Evolutionary conservation across 2,329 filamentous ascomycete genomes (phyloP).

Genomic region (Fusarium globosum): DNA sequence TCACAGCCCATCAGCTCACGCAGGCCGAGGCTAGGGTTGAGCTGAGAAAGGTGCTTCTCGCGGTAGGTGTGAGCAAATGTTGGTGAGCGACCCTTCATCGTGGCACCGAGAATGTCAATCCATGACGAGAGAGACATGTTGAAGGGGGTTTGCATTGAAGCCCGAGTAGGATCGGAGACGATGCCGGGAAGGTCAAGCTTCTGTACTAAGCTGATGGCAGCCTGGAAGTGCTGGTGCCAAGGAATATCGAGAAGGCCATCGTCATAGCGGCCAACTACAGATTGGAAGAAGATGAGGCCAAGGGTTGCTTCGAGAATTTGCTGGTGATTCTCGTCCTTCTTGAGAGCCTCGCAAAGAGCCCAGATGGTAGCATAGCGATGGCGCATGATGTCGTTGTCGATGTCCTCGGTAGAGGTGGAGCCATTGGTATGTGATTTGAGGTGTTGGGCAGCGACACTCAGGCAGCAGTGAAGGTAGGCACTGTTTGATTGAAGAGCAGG

Average conservation of each 20-base stretch:
- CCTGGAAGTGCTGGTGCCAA: slow-evolving; percentile 98
- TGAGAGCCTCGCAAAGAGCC: slow-evolving; percentile 84
- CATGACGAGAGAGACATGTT: slow-evolving; percentile 95
- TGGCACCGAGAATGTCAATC: slow-evolving; percentile 97
- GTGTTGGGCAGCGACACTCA: slow-evolving; percentile 93
- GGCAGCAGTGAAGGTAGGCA: slow-evolving; percentile 93
- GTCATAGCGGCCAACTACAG: slow-evolving; percentile 86
- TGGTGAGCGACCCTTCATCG: slow-evolving; percentile 88
- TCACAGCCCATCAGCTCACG: slow-evolving; percentile 97
- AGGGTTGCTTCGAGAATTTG: slow-evolving; percentile 93
- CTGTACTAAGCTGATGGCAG: slow-evolving; percentile 84
- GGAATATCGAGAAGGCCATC: slow-evolving; percentile 90
- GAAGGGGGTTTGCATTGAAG: slow-evolving; percentile 75
- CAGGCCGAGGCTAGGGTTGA: slow-evolving; percentile 74
- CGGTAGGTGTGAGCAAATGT: slow-evolving; percentile 95
- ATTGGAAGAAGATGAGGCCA: slow-evolving; percentile 96
- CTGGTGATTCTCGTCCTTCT: slow-evolving; percentile 82
- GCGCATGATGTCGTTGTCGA: slow-evolving; percentile 91
- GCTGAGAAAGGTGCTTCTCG: slow-evolving; percentile 83
- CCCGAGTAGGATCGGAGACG: slow-evolving; percentile 69
- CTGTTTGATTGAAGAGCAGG: slow-evolving; percentile 91
- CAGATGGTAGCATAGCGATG: slow-evolving; percentile 91
- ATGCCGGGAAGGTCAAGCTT: slow-evolving; percentile 82
- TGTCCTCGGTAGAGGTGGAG: slow-evolving; percentile 73
- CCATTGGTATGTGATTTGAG: slow-evolving; percentile 78